Evolutionary conservation across 1,284 basidiomycete species (phyloP), one percentile per base, ranked within the genome.

Genomic region (Austroboletus novae-zelandiae): DNA sequence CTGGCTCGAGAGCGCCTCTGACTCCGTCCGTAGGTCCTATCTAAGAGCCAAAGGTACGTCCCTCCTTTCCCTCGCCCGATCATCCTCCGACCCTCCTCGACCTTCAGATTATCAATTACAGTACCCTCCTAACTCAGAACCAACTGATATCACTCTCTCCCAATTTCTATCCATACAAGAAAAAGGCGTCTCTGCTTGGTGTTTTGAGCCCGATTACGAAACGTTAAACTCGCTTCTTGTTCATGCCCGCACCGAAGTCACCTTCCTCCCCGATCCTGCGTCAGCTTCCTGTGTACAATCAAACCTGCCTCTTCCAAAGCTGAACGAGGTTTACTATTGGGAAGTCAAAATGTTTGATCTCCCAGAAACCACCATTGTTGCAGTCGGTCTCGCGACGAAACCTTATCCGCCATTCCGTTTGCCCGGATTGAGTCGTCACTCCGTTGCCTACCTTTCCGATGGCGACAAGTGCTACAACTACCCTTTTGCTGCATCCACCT

Each of bases 401-500:
- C 94, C 94, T 9, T 98, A 92, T 68, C 94, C 94, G 8, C 81
- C 85, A 6, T 98, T 98, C 77, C 81, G 94, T 45, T 76, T 98
- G 45, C 95, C 94, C 10, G 96, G 96, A 39, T 79, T 86, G 65
- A 90, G 81, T 71, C 86, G 88, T 56, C 87, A 89, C 68, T 98
- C 95, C n/a, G 85, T 98, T 47, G 96, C 92, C 46, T 99, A 98
- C 70, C 94, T 96, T 63, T 95, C 94, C 11, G 94, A 90, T 64
- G 97, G 97, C 46, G 96, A 97, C 76, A 98, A 97, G 71, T 94
- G 91, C 23, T 90, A 97, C 75, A 98, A 98, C 67, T 98, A 91
- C 70, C 97, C 97, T 0, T 99, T 99, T 71, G 91, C 92, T 11
- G 79, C 91, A 0, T 75, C 87, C 5, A 83, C 93, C 1, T 96